Evolutionary conservation across 208 protist genomes (phyloP), one percentile per base, ranked within the genome.

Genomic region (Wallacemonas sp.): DNA sequence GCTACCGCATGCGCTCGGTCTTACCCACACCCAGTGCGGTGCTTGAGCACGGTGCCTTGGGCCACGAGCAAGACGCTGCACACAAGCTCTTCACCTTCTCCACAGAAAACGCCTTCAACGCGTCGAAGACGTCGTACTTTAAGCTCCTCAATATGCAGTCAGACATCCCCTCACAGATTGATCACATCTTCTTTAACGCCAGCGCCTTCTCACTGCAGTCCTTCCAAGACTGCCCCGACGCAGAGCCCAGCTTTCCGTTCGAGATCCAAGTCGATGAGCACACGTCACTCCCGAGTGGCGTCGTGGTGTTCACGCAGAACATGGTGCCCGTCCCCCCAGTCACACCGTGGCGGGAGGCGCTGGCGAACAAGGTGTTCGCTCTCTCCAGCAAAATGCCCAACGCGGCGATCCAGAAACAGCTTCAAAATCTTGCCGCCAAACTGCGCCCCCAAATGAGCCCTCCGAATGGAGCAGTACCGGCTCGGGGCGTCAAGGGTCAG

Each of bases 101-200:
- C 19, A 56, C 90, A 47, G 65, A 54, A 60, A 93, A 93, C 77
- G 67, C 77, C 36, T 93, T 90, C 73, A 96, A 90, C 68, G 49
- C 77, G n/a, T 80, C 75, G 54, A 79, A 75, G 62, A 85, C 79
- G 46, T 88, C 83, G 6, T 90, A 90, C 75, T 87, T 92, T 44
- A 88, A 91, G 63, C 71, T 92, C 33, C 68, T 92, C 41, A 75
- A 84, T 30, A 62, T 91, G 55, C 75, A 89, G 64, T 77, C 77
- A 12, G 87, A 96, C 66, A 73, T 89, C 15, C 90, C 84, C 1
- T 42, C 66, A 38, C 90, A 96, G 70, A 96, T 96, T 65, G 90
- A 96, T 64, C 90, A 96, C 75, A 75, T 96, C 19, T 92, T 96
- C 55, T 83, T 85, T 62, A 86, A 77, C 24, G 22, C 45, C 14